Evolutionary conservation across 1,284 basidiomycete species (phyloP), one percentile per base, ranked within the genome.

Genomic region (Ceratobasidium theobromae): DNA sequence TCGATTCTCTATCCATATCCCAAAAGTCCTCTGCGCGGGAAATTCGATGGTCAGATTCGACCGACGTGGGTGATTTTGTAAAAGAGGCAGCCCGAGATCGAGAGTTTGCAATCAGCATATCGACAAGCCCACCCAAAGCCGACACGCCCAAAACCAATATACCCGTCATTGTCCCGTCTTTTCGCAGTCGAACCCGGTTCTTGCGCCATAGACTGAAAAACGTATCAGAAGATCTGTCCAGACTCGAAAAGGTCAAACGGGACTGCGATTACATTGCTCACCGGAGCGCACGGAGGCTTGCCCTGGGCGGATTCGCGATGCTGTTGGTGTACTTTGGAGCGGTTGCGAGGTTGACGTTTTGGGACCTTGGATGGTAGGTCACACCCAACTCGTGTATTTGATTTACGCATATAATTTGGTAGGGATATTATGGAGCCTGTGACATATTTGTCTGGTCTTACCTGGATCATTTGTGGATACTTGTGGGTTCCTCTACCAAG

Each of bases 361-460:
- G 83, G 83, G 82, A 85, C 72, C 81, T 77, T 68, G 83, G 83
- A 18, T 85, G 82, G 82, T 82, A 55, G 64, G 48, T 77, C 71
- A 0, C 18, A n/a, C n/a, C n/a, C n/a, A n/a, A n/a, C n/a, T n/a
- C n/a, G n/a, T 41, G 23, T 33, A 16, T 14, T 38, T 40, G 11
- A 53, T 12, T 28, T 65, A 30, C 21, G 9, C 35, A n/a, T 30
- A 21, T 5, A 8, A 51, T 16, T 9, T 28, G 73, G 70, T 43
- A 85, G 84, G 85, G 86, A 88, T 70, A 75, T 86, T 9, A 87
- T 87, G 85, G 86, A 88, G 72, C 86, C 86, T 1, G 81, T 87
- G 51, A 87, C 84, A 3, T 86, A 86, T 72, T 76, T 86, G 18
- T 85, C 83, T 14, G 84, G 84, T 11, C 74, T 86, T 9, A 82